phyloP scores from a whole-genome alignment of 345 rosid genomes.

The Populus tremula region DNA sequence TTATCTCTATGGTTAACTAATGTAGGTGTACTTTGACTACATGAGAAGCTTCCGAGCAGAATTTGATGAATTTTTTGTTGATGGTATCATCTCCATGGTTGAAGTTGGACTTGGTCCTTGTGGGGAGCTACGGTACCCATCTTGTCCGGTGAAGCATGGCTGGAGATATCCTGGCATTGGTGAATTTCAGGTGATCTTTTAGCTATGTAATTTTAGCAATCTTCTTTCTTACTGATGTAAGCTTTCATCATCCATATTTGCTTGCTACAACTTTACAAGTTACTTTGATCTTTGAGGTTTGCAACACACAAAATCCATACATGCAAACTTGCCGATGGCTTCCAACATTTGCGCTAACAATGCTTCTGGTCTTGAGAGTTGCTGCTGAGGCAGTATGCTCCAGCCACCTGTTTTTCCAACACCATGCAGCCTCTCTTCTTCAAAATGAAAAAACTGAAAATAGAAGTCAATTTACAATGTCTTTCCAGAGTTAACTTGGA shows the following conservation, averaged over 20 bases:
- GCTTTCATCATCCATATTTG: neutral
- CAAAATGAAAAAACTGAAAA: neutral
- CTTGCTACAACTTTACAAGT: neutral
- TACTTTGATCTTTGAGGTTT: neutral
- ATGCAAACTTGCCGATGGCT: neutral
- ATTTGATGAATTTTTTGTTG: slow-evolving; percentile 67
- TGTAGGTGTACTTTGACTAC: slow-evolving; percentile 93
- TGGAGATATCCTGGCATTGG: slow-evolving; percentile 99
- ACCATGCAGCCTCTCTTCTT: neutral
- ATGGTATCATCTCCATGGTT: slow-evolving; percentile 69
- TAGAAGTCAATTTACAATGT: neutral
- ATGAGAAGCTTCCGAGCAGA: slow-evolving; percentile 96
- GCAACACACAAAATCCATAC: neutral
- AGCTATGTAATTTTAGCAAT: slow-evolving; percentile 2
- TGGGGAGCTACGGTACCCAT: slow-evolving; percentile 92
- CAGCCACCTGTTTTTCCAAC: neutral
- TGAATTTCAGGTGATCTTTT: slow-evolving; percentile 76
- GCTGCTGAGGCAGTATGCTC: neutral
- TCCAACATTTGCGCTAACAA: slow-evolving; percentile 2
- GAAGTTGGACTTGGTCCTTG: slow-evolving; percentile 96
- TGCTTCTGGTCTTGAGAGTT: neutral
- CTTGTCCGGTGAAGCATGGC: slow-evolving; percentile 94
- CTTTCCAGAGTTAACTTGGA: neutral
- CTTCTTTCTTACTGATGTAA: slow-evolving; percentile 6
- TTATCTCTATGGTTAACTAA: slow-evolving; percentile 9